Evolutionary conservation across 768 basidiomycete genomes (phyloP).

Genomic region (Lyophyllum decastes): DNA sequence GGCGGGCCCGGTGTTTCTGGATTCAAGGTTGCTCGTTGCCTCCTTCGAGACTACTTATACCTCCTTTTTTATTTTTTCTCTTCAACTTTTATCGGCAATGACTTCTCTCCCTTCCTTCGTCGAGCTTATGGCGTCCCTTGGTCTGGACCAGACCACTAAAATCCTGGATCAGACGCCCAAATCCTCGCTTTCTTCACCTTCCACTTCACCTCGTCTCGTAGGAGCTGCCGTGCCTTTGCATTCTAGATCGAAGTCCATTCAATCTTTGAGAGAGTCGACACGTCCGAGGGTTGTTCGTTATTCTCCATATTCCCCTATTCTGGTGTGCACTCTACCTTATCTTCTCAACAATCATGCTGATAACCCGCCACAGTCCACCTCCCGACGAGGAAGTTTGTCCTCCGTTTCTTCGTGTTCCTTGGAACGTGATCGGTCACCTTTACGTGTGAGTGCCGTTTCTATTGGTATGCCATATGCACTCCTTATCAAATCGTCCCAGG

Average conservation of each 20-base stretch:
- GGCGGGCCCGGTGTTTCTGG: conserved; percentile 24
- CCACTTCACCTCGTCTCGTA: conserved; percentile 36
- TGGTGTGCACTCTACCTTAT: conserved; percentile 30
- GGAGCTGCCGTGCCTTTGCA: conserved; percentile 32
- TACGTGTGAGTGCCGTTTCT: conserved; percentile 28
- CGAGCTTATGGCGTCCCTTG: conserved; percentile 84
- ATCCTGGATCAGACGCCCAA: conserved; percentile 36
- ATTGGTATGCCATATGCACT: neutral
- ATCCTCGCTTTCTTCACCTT: conserved; percentile 47
- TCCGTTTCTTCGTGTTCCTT: conserved; percentile 42
- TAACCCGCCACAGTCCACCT: conserved; percentile 31
- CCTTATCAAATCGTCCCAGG: conserved; percentile 24
- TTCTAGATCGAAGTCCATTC: conserved; percentile 45
- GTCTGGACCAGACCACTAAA: conserved; percentile 50
- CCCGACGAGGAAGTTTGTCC: conserved; percentile 48
- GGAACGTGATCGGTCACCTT: conserved; percentile 39
- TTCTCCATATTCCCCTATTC: conserved; percentile 48
- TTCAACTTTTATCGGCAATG: conserved; percentile 42
- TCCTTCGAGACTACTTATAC: conserved; percentile 22
- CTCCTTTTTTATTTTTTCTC: conserved; percentile 32
- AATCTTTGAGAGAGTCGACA: conserved; percentile 42
- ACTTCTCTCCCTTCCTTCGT: conserved; percentile 83
- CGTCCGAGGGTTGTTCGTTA: conserved; percentile 43
- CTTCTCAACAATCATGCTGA: neutral
- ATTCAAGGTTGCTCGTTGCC: conserved; percentile 36